phyloP scores from a whole-genome alignment of 768 basidiomycete species.

The Gyrodon lividus region DNA sequence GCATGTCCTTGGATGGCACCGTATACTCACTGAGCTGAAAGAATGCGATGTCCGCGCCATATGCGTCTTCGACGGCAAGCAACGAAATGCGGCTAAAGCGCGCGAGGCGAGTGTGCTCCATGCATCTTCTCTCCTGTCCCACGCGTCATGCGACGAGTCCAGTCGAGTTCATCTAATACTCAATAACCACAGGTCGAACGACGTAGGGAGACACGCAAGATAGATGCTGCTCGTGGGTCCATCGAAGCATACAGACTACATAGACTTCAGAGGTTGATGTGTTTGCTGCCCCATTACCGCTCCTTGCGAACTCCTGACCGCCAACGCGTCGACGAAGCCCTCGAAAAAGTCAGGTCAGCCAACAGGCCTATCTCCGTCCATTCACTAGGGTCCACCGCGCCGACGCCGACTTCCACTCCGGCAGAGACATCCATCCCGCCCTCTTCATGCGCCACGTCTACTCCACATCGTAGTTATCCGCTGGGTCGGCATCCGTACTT shows the following conservation, averaged over 20 bases:
- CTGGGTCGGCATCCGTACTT: constrained; percentile 10
- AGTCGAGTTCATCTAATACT: background rate
- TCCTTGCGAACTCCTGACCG: constrained; percentile 31
- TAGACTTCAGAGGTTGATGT: constrained; percentile 47
- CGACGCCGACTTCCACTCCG: constrained; percentile 6
- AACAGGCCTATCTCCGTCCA: constrained; percentile 8
- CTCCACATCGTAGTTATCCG: background rate
- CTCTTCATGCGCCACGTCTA: too few species aligned
- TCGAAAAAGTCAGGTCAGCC: constrained; percentile 13
- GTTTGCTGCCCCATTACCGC: constrained; percentile 39
- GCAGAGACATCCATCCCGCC: constrained; percentile 8
- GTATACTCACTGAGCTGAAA: constrained; percentile 60
- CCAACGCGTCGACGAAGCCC: constrained; percentile 27
- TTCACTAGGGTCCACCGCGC: constrained; percentile 19
- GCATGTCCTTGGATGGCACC: constrained; percentile 80
- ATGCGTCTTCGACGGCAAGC: constrained; percentile 79
- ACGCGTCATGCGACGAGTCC: too few species aligned
- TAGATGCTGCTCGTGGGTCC: constrained; percentile 49
- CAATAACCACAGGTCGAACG: constrained; percentile 48
- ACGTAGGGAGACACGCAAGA: constrained; percentile 47
- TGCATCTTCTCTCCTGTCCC: background rate
- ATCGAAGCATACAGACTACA: constrained; percentile 59
- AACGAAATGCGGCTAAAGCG: constrained; percentile 65
- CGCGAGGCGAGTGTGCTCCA: constrained; percentile 52
- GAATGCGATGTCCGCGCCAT: constrained; percentile 56